Conservation (phyloP, 441 rosid species). For the Pelargonium myrrhifolium region DNA sequence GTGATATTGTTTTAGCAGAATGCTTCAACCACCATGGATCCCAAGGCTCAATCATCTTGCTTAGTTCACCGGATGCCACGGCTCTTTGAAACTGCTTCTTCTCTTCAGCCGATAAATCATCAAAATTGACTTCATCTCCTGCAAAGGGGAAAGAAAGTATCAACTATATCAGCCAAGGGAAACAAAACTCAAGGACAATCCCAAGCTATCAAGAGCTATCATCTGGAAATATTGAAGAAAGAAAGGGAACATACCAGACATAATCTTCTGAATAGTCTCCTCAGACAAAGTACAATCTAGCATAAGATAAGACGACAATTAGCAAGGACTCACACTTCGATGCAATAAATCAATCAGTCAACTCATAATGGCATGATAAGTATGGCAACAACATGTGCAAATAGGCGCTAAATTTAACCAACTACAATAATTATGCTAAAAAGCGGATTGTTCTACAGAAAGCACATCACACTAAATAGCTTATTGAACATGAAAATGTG, state of each 20-base stretch:
- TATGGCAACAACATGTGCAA: no score
- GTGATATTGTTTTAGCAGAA: slow-evolving; percentile 52
- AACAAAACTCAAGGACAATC: not conserved
- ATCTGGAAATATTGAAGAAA: not conserved
- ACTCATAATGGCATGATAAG: not conserved
- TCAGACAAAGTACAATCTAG: slow-evolving; percentile 35
- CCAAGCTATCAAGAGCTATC: not conserved
- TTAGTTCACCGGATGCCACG: slow-evolving; percentile 71
- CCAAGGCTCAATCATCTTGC: slow-evolving; percentile 88
- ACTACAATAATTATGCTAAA: no score
- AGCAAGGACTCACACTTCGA: not conserved
- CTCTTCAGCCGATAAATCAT: slow-evolving; percentile 66
- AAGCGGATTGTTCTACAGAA: no score
- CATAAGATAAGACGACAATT: slow-evolving; percentile 14
- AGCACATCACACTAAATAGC: no score
- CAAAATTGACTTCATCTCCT: slow-evolving; percentile 49
- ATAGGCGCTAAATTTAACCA: no score
- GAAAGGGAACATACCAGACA: no score
- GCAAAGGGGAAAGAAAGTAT: slow-evolving; percentile 11
- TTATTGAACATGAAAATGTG: no score
- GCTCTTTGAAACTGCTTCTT: slow-evolving; percentile 75
- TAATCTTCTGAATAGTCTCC: no score
- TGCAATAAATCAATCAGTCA: not conserved
- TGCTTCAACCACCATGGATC: slow-evolving; percentile 92
- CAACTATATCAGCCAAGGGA: slow-evolving; percentile 14